Conservation (phyloP, 805 yeast genomes). For the Vanderwaltozyma polyspora region DNA sequence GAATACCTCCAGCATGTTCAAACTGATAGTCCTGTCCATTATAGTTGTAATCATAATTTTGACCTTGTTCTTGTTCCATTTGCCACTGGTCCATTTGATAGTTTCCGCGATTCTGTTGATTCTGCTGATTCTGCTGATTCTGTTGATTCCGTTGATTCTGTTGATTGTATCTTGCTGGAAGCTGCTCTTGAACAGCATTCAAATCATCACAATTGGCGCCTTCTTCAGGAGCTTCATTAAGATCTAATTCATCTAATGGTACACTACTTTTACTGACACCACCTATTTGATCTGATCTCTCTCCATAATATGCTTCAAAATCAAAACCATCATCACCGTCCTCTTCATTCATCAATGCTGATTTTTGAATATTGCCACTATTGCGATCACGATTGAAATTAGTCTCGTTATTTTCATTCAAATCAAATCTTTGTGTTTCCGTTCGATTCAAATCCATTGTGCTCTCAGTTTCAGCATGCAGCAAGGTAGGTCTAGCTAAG, state of each 20-base stretch:
- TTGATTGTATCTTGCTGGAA: too few relatives aligned
- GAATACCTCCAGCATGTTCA: not conserved
- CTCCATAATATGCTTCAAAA: conserved; percentile 10
- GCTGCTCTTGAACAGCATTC: conserved; percentile 7
- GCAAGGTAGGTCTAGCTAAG: not conserved
- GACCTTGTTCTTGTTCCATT: conserved; percentile 10
- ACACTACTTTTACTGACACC: not conserved
- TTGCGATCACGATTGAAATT: too few relatives aligned
- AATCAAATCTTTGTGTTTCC: not conserved
- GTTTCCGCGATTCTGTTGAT: too few relatives aligned
- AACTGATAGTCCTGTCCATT: not conserved
- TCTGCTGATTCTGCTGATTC: too few relatives aligned
- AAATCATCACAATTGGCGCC: conserved; percentile 15
- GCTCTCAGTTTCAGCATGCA: not conserved
- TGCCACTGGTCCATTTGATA: too few relatives aligned
- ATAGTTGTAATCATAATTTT: conserved; percentile 1
- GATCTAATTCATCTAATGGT: conserved; percentile 1
- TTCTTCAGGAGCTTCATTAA: too few relatives aligned
- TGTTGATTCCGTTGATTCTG: too few relatives aligned
- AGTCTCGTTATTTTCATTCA: not conserved
- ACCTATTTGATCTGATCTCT: not conserved
- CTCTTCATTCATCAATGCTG: too few relatives aligned
- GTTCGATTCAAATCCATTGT: conserved; percentile 2
- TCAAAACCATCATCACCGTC: conserved; percentile 10
- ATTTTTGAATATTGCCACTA: too few relatives aligned